phyloP scores from a whole-genome alignment of 345 rosid genomes.

The Ceriops tagal region DNA sequence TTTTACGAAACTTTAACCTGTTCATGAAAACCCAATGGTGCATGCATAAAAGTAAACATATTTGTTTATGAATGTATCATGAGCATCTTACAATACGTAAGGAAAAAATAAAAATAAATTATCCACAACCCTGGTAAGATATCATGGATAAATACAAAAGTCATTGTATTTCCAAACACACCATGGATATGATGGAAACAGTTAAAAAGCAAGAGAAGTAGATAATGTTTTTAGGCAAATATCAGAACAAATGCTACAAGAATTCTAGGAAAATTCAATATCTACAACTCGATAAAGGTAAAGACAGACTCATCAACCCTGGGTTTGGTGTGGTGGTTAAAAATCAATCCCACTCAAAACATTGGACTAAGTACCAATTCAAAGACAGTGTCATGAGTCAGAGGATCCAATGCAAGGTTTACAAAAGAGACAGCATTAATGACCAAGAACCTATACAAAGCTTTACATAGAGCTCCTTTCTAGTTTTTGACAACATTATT shows the following conservation, averaged over 20 bases:
- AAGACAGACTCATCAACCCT: neutral
- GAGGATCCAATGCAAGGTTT: neutral
- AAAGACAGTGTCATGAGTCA: neutral
- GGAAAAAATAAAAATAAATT: too few species aligned
- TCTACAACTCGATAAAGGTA: neutral
- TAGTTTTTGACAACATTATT: neutral
- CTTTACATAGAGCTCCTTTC: neutral
- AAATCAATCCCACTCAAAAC: neutral
- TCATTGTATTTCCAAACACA: neutral
- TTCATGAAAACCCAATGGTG: too few species aligned
- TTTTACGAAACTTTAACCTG: too few species aligned
- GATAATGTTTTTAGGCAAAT: neutral
- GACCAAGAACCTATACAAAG: neutral
- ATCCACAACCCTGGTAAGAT: too few species aligned
- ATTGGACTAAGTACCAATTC: neutral
- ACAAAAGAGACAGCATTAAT: neutral
- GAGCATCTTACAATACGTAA: too few species aligned
- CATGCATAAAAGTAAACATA: too few species aligned
- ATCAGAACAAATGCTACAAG: neutral
- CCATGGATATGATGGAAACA: neutral
- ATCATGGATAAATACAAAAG: too few species aligned
- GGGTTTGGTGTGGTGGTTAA: too few species aligned
- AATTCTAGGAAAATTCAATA: neutral
- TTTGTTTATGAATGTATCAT: too few species aligned
- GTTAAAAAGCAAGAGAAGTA: neutral